These are phyloP conservation scores for Knufia fluminis DNA, from an alignment of 2,329 filamentous ascomycete species.

Conservation along the genomic window DNA sequence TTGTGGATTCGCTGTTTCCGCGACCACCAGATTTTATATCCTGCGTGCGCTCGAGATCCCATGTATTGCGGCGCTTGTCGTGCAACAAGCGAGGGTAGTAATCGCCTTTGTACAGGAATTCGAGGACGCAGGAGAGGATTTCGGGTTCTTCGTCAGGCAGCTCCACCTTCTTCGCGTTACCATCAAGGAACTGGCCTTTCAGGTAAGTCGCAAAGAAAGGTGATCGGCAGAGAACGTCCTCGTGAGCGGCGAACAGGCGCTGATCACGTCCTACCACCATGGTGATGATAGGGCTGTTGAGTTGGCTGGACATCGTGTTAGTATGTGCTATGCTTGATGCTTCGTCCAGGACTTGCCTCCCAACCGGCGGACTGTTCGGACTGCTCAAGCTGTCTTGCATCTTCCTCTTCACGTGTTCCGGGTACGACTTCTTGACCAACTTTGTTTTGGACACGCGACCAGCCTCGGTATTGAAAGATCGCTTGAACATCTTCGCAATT, in stretches of 20 bases:
- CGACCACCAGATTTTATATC: conserved; percentile 49
- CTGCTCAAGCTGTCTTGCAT: conserved; percentile 72
- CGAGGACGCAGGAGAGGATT: conserved; percentile 85
- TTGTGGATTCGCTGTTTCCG: conserved; percentile 62
- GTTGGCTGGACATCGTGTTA: conserved; percentile 31
- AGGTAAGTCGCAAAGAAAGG: conserved; percentile 71
- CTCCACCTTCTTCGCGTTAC: conserved; percentile 63
- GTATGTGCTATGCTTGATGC: background rate
- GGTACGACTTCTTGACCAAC: conserved; percentile 63
- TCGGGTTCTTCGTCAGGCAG: conserved; percentile 73
- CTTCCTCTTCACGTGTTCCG: conserved; percentile 76
- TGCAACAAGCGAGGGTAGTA: conserved; percentile 85
- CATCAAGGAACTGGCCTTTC: conserved; percentile 58
- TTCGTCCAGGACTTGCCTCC: conserved; percentile 20
- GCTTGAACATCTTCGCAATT: conserved; percentile 70
- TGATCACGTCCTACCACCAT: conserved; percentile 74
- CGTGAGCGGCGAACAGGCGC: conserved; percentile 87
- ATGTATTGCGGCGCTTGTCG: conserved; percentile 76
- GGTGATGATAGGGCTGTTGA: conserved; percentile 70
- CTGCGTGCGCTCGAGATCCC: conserved; percentile 71
- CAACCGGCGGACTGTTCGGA: conserved; percentile 48
- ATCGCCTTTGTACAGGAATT: conserved; percentile 95
- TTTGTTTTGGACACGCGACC: conserved; percentile 78
- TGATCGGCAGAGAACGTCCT: conserved; percentile 79
- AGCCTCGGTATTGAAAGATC: conserved; percentile 74